phyloP scores from a whole-genome alignment of 345 rosid genomes.

The Corchorus olitorius region DNA sequence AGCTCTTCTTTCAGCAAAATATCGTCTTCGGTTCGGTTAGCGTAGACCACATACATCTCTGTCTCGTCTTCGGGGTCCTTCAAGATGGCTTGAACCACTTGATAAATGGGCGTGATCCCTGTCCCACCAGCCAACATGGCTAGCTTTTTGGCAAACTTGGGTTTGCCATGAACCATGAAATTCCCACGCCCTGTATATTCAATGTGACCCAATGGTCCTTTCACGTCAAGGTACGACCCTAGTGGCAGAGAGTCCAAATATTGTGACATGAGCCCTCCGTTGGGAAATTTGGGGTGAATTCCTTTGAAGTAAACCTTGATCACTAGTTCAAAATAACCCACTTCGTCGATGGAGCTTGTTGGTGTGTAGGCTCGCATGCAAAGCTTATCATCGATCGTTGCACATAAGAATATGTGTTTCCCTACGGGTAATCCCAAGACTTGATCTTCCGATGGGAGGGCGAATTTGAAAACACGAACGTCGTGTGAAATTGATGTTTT shows the following conservation, averaged over 20 bases:
- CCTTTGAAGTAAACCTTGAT: constrained; percentile 80
- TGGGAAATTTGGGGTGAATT: constrained; percentile 74
- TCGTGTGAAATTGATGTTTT: constrained; percentile 78
- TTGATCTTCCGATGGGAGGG: constrained; percentile 71
- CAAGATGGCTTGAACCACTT: constrained; percentile 70
- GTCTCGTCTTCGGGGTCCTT: constrained; percentile 81
- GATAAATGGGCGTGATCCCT: constrained; percentile 90
- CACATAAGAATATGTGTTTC: constrained; percentile 82
- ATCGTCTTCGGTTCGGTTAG: constrained; percentile 86
- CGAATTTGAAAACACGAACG: constrained; percentile 64
- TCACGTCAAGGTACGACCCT: constrained; percentile 66
- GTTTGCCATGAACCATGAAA: constrained; percentile 74
- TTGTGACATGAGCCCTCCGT: constrained; percentile 90
- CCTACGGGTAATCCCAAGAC: constrained; percentile 78
- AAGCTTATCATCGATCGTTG: constrained; percentile 60
- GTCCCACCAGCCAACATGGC: constrained; percentile 96
- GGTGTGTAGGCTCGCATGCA: constrained; percentile 94
- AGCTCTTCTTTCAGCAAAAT: constrained; percentile 78
- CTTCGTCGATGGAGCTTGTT: constrained; percentile 56
- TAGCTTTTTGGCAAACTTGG: constrained; percentile 72
- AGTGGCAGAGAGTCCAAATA: constrained; percentile 64
- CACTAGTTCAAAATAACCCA: constrained; percentile 81
- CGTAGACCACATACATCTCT: constrained; percentile 81
- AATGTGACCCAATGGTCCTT: constrained; percentile 89
- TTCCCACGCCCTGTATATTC: constrained; percentile 77